These are phyloP conservation scores for Tetradesmus obliquus DNA, from an alignment of 139 green algal species.

Conservation along the genomic window DNA sequence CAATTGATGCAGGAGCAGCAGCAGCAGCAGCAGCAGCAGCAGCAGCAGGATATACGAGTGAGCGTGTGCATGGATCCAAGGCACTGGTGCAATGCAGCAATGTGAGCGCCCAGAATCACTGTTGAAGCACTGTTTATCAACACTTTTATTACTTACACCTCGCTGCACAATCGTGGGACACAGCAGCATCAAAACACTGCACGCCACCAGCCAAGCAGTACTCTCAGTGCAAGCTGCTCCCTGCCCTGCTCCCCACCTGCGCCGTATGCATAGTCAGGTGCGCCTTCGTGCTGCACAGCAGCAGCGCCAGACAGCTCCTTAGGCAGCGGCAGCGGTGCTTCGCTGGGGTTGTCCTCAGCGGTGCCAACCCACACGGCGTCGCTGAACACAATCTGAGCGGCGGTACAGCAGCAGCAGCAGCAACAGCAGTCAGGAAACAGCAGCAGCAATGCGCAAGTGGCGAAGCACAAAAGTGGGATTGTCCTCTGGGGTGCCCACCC, in stretches of 20 bases:
- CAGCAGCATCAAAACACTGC: too few relatives aligned
- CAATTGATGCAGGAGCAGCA: neutral
- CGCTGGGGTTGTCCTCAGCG: conserved; percentile 84
- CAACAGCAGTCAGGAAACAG: neutral
- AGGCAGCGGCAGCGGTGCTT: conserved; percentile 81
- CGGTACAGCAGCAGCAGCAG: neutral
- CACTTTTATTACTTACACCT: too few relatives aligned
- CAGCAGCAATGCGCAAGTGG: neutral
- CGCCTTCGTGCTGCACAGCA: conserved; percentile 10
- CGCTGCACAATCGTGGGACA: too few relatives aligned
- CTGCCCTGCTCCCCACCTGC: conserved; percentile 3
- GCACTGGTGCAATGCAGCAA: too few relatives aligned
- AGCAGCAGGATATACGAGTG: neutral
- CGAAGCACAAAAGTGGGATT: conserved; percentile 64
- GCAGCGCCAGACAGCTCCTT: conserved; percentile 47
- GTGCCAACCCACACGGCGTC: conserved; percentile 84
- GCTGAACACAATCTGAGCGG: conserved; percentile 83
- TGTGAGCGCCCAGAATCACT: too few relatives aligned
- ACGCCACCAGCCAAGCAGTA: too few relatives aligned
- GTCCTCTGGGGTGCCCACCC: conserved; percentile 81
- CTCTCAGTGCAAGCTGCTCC: too few relatives aligned
- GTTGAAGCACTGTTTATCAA: too few relatives aligned
- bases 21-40: neutral
- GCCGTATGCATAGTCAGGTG: conserved; percentile 49
- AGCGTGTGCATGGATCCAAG: too few relatives aligned